Evolutionary conservation across 2,329 filamentous ascomycete genomes (phyloP), one percentile per base, ranked within the genome.

Genomic region (Colletotrichum costaricense): DNA sequence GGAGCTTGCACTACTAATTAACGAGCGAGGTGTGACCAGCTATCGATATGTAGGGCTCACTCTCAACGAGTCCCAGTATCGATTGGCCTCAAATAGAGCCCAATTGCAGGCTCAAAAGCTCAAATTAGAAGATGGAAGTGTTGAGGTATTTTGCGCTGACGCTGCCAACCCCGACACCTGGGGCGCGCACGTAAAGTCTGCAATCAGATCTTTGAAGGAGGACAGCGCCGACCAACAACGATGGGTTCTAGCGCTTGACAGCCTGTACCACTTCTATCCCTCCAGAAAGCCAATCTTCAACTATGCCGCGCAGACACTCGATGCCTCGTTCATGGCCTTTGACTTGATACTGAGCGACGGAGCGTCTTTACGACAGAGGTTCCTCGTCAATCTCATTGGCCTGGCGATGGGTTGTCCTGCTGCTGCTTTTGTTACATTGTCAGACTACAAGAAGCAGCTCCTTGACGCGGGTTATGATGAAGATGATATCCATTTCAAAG

Each of bases 221-320:
- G 63, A 52, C 2, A 78, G 78, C 2, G 14, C 3, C 4, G 24
- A 42, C 5, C 67, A 67, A 0, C 79, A 88, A 63, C 76, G 78
- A n/a, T 90, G 88, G 88, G 80, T 91, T 0, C 81, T 91, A 1
- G 89, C 86, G 0, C 82, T 91, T 1, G 89, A 91, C 76, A 88
- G 88, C 2, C 77, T 90, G 5, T 91, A 91, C 67, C 88, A 91
- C 77, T 91, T 90, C 76, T 81, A 81, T 0, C 89, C 88, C 0
- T 89, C 88, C 0, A 81, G 89, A 16, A 81, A 79, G 67, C 84
- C 85, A 0, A 76, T 90, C 2, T 82, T 90, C 16, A 69, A 79
- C 8, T 81, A 86, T 56, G 83, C 86, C 1, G 79, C 81, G 5
- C 77, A 75, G 3, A 78, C 78, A 0, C 81, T 90, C 0, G 76